Base-by-base conservation (phyloP, 1,284 basidiomycete species). In the Puccinia hordei region DNA sequence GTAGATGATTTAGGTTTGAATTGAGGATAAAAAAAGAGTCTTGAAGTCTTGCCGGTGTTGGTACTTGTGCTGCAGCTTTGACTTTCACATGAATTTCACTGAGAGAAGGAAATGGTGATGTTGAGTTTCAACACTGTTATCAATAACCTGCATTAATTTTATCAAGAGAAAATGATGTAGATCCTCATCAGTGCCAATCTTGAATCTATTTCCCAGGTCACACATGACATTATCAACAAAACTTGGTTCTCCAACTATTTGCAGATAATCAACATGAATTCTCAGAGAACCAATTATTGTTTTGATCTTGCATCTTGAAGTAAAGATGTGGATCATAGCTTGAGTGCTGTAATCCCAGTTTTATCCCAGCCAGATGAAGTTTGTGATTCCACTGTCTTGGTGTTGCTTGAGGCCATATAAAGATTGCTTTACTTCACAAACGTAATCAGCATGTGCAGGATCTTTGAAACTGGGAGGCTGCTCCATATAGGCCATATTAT, bases 381-480 rank as follows among this genome's bases (percentile, higher is more conserved):
- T 72, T 27, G 5, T 46, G 30, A 71, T 71, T 41, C 68, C 68
- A 71, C n/a, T 46, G 41, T 44, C 41, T 5, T 8, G 68, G 69
- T 15, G 69, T 33, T 72, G 44, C 27, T 72, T 72, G 1, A 72
- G 27, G 13, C 69, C 69, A 53, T 72, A 72, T 8, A 72, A 12
- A 10, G 69, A 72, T 3, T 24, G 38, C 10, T 10, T 30, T 2
- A 72, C 38, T 33, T 53, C 24, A 46, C 38, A 46, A 8, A 72
- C 69, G 8, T 24, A 53, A 44, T 72, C 69, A 12, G 69, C 19
- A 33, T 72, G 41, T 9, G 13, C 8, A 8, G 38, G 15, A 53
- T 46, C 69, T 24, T 49, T 19, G 46, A 51, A 46, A n/a, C 69
- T 44, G 17, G 46, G 17, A 13, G 69, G 69, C 24, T 49, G 46